Evolutionary conservation across 768 basidiomycete genomes (phyloP), one percentile per base, ranked within the genome.

Genomic region (Mycena capillaripes): DNA sequence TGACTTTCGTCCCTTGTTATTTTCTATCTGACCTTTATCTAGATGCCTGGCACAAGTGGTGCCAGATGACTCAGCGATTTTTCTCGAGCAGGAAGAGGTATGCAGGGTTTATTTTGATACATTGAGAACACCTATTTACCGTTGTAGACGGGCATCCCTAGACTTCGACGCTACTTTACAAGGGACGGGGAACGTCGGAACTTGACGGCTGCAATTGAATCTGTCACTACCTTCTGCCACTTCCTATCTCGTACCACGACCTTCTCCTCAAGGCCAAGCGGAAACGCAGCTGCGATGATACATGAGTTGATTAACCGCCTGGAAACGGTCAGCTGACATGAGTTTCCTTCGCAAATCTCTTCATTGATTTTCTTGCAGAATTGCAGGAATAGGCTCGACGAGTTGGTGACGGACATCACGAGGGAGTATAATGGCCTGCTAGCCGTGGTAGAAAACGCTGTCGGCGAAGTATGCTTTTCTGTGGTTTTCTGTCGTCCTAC

Each of bases 81-180:
- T 72, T 23, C 36, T 19, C 44, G 63, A 72, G 3, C 4, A 32
- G 23, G 66, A 61, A 48, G 70, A 75, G 53, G 73, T 71, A 17
- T 25, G 69, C 25, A n/a, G 27, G 5, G 29, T 34, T 9, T 17
- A 19, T 36, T 1, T 12, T 19, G 36, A 7, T 19, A 17, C 2
- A 44, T 16, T 36, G 12, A 9, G 25, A 36, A 57, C 16, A 21
- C 32, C 4, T 38, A 3, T 57, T 57, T 17, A 68, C 14, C 23
- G 32, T 61, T 34, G 16, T 14, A 75, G 64, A 75, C 71, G 12
- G 65, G 61, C 16, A 69, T 75, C 4, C 75, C 75, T 2, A n/a
- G 9, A 30, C 46, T 75, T 8, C 57, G 63, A 30, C 29, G 60
- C 11, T 61, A 70, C 38, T 48, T 75, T 23, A 21, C 63, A 48